Evolutionary conservation across 129 eudicot species (phyloP).

Genomic region (Lactuca saligna): DNA sequence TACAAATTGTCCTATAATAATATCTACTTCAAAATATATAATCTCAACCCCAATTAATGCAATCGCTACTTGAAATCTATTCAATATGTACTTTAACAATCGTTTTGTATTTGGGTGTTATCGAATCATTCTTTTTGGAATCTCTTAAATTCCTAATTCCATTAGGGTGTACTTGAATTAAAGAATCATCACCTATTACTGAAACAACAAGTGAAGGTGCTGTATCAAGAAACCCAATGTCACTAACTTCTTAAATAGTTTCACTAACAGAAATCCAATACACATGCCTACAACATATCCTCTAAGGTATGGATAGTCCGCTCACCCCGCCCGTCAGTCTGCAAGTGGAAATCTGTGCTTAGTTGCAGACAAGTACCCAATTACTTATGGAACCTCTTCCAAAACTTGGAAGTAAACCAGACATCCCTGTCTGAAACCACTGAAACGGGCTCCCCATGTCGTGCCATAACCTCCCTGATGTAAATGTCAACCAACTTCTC

Average conservation of each 20-base stretch:
- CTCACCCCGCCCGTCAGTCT: too few relatives aligned
- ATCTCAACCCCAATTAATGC: constrained; percentile 97
- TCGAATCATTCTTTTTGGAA: constrained; percentile 93
- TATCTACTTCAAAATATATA: constrained; percentile 93
- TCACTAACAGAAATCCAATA: constrained; percentile 51
- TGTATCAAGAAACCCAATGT: constrained; percentile 95
- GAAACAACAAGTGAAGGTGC: constrained; percentile 99
- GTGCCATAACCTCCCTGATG: too few relatives aligned
- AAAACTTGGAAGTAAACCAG: too few relatives aligned
- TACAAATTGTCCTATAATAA: constrained; percentile 75
- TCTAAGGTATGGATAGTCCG: too few relatives aligned
- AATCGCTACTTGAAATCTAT: constrained; percentile 90
- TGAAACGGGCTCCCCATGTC: too few relatives aligned
- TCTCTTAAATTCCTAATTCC: constrained; percentile 97
- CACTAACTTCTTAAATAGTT: constrained; percentile 97
- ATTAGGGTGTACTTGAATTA: constrained; percentile 97
- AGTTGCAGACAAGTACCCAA: too few relatives aligned
- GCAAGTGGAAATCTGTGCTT: accelerated
- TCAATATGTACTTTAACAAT: constrained; percentile 95
- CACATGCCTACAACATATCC: too few relatives aligned
- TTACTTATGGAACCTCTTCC: too few relatives aligned
- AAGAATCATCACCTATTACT: constrained; percentile 93
- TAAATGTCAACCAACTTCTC: too few relatives aligned
- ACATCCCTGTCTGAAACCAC: too few relatives aligned
- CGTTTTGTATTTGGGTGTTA: constrained; percentile 95